Conservation (phyloP, 2,329 filamentous ascomycete species). For the Penicillium polonicum region DNA sequence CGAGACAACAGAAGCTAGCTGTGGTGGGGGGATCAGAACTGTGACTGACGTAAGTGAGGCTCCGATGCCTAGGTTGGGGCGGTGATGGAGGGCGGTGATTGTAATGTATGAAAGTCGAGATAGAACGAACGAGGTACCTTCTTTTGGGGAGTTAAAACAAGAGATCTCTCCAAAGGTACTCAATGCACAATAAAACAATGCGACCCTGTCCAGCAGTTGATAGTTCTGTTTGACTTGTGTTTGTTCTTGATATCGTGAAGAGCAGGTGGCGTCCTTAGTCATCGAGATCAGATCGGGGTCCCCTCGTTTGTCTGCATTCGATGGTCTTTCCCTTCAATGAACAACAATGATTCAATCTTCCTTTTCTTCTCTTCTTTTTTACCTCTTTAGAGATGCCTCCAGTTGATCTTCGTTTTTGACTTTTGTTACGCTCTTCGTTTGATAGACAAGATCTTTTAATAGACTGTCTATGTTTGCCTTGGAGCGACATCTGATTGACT, state of each 20-base stretch:
- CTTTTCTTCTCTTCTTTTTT: not conserved
- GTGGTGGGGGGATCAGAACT: conserved; percentile 10
- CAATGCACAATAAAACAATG: not conserved
- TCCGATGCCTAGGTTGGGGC: not conserved
- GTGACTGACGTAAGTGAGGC: conserved; percentile 13
- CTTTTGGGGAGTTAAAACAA: not conserved
- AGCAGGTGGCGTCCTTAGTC: conserved; percentile 27
- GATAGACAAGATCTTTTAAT: conserved; percentile 8
- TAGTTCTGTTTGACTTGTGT: conserved; percentile 18
- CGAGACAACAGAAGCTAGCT: conserved; percentile 7
- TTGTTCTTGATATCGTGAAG: conserved; percentile 18
- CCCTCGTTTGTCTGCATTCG: conserved; percentile 8
- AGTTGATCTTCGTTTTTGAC: not conserved
- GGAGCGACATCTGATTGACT: conserved; percentile 5
- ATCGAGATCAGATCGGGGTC: conserved; percentile 15
- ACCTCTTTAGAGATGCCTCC: conserved; percentile 9
- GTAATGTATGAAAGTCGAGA: not conserved
- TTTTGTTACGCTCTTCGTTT: not conserved
- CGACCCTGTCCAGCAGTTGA: not conserved
- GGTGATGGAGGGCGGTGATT: conserved; percentile 2
- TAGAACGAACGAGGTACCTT: not conserved
- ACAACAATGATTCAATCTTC: conserved; percentile 9
- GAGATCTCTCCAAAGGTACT: conserved; percentile 5
- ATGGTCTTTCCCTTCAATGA: conserved; percentile 17
- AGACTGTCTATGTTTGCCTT: conserved; percentile 11